phyloP scores from a whole-genome alignment of 179 eudicot species.

The Spinacia oleracea region DNA sequence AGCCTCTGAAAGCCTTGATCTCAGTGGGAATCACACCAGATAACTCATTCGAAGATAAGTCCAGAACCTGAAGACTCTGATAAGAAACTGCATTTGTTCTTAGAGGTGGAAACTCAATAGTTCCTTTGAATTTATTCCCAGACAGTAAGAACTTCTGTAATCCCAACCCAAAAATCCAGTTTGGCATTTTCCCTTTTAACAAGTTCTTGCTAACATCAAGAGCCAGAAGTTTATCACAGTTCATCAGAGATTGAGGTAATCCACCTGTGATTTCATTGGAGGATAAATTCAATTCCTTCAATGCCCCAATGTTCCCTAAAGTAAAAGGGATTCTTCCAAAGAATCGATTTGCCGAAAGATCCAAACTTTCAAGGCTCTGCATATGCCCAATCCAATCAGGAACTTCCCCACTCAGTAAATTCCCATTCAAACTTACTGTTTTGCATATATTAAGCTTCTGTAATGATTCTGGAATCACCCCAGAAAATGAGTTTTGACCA shows the following conservation, averaged over 20 bases:
- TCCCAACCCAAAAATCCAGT: slow-evolving; percentile 66
- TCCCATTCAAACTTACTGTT: slow-evolving; percentile 46
- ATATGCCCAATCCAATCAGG: slow-evolving; percentile 80
- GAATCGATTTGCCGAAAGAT: slow-evolving; percentile 67
- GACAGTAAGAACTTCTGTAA: slow-evolving; percentile 47
- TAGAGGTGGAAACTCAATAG: slow-evolving; percentile 33
- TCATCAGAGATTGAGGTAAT: slow-evolving; percentile 61
- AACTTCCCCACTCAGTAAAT: slow-evolving; percentile 54
- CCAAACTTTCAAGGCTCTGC: slow-evolving; percentile 63
- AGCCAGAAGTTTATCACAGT: slow-evolving; percentile 45
- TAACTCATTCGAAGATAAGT: slow-evolving; percentile 61
- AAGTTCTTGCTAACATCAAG: slow-evolving; percentile 64
- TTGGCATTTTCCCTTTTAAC: slow-evolving; percentile 61
- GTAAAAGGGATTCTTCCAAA: slow-evolving; percentile 56
- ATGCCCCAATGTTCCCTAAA: slow-evolving; percentile 50
- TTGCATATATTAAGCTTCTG: slow-evolving; percentile 56
- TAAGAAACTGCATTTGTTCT: slow-evolving; percentile 35
- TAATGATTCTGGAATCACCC: slow-evolving; percentile 63
- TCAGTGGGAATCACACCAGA: slow-evolving; percentile 55
- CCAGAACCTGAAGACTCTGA: slow-evolving; percentile 50
- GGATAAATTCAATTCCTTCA: slow-evolving; percentile 63
- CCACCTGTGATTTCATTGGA: slow-evolving; percentile 52
- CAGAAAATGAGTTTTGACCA: slow-evolving; percentile 59
- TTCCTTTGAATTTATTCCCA: slow-evolving; percentile 56
- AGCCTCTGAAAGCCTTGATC: slow-evolving; percentile 49